Conservation (phyloP, 371 early-diverging fungal genomes). For the Mortierella sp. region DNA sequence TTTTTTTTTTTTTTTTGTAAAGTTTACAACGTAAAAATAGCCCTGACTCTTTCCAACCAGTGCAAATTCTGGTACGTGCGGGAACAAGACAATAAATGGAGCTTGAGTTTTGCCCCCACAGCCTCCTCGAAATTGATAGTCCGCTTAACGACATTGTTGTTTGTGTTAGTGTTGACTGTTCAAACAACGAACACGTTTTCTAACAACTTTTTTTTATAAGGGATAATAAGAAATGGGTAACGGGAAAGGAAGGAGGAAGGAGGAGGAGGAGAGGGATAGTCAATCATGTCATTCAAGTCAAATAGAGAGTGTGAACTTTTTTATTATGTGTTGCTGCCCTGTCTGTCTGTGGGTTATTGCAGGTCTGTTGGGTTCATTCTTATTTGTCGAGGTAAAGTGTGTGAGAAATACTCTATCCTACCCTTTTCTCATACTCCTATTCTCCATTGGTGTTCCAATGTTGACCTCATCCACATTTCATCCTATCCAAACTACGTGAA, state of each 20-base stretch:
- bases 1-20: background rate
- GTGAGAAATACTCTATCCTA: background rate
- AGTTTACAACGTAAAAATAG: background rate
- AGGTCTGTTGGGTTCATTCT: background rate
- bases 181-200: background rate
- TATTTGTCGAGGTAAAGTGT: background rate
- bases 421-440: background rate
- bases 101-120: background rate
- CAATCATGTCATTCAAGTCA: background rate
- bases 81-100: background rate
- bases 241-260: background rate
- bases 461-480: background rate
- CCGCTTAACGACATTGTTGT: background rate
- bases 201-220: background rate
- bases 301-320: slow-evolving; percentile 1
- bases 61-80: slow-evolving; percentile 9
- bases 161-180: background rate
- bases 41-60: background rate
- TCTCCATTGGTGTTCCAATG: background rate
- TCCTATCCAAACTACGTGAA: too few species aligned
- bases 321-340: background rate
- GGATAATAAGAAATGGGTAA: background rate
- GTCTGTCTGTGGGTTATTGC: slow-evolving; percentile 16
- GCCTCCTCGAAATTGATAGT: slow-evolving; percentile 1
- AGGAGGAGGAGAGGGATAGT: background rate